phyloP scores from a whole-genome alignment of 352 stramenopile genomes.

The Phytopythium montanum region DNA sequence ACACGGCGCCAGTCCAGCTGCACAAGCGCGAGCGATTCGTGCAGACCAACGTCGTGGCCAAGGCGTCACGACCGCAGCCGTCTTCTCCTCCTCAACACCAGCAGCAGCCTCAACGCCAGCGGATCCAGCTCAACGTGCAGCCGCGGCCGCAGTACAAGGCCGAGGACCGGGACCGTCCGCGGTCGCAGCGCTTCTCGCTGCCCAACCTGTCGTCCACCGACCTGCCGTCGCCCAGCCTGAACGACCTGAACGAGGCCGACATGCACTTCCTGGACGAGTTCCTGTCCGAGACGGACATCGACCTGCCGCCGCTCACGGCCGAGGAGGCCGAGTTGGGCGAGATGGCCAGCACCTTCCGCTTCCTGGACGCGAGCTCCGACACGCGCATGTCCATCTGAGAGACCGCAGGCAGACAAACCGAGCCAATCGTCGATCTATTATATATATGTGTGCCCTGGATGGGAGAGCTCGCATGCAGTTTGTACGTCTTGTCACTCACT shows the following conservation, averaged over 20 bases:
- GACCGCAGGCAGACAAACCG: not conserved
- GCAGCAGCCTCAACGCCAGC: not conserved
- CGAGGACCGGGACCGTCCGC: conserved; percentile 7
- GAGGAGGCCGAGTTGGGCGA: conserved; percentile 3
- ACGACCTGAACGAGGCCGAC: conserved; percentile 14
- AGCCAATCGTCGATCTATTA: not conserved
- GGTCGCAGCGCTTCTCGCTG: conserved; percentile 14
- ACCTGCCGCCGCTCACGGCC: conserved; percentile 13
- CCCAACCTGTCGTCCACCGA: conserved; percentile 9
- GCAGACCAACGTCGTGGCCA: not conserved
- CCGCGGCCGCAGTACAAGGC: not conserved
- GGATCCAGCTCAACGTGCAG: conserved; percentile 3
- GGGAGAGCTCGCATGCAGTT: not conserved
- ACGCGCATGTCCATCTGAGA: conserved; percentile 20
- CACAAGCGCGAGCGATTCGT: conserved; percentile 4
- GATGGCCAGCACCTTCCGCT: conserved; percentile 6
- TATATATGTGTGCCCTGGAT: conserved; percentile 2
- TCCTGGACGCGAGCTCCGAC: conserved; percentile 10
- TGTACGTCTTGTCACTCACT: not conserved
- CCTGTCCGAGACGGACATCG: conserved; percentile 20
- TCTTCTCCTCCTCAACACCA: not conserved
- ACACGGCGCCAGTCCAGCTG: conserved; percentile 2
- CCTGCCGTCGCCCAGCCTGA: not conserved
- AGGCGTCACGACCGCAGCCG: not conserved
- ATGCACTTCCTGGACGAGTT: conserved; percentile 25